Percentiles rank a stretch among this genome's conserved stretches.
Evolutionary conservation across 192 early-diverging fungal genomes (phyloP).

Genomic region (Coemansia nantahalensis): DNA sequence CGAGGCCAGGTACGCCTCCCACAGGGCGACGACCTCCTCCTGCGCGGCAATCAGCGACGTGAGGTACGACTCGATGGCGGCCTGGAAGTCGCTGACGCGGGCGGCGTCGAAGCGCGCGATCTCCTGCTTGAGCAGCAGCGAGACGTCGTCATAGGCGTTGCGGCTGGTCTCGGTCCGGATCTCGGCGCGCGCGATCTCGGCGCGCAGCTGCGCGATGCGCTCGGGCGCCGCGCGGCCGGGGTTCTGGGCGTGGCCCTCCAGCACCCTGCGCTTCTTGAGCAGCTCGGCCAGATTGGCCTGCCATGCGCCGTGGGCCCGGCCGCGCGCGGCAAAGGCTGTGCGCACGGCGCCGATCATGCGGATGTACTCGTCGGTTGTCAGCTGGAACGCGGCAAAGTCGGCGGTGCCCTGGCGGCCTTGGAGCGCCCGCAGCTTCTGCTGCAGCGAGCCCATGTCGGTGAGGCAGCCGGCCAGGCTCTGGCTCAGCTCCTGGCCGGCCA

Average conservation of each 20-base stretch:
- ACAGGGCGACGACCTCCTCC: slow-evolving; percentile 64
- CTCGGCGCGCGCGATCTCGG: slow-evolving; percentile 46
- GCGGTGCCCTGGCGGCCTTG: slow-evolving; percentile 74
- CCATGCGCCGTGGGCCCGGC: slow-evolving; percentile 64
- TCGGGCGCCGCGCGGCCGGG: slow-evolving; percentile 28
- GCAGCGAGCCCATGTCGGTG: slow-evolving; percentile 71
- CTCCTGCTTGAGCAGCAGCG: slow-evolving; percentile 67
- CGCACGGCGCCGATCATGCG: slow-evolving; percentile 82
- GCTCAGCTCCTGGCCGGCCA: slow-evolving; percentile 72
- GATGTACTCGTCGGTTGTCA: slow-evolving; percentile 86
- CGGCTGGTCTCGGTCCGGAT: slow-evolving; percentile 48
- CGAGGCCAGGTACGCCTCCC: slow-evolving; percentile 50
- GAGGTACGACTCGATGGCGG: slow-evolving; percentile 69
- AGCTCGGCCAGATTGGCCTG: slow-evolving; percentile 69
- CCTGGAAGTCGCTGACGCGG: slow-evolving; percentile 77
- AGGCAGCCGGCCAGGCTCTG: slow-evolving; percentile 65
- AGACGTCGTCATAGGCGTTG: slow-evolving; percentile 75
- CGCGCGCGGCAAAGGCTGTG: slow-evolving; percentile 73
- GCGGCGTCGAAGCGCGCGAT: slow-evolving; percentile 77
- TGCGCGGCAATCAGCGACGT: slow-evolving; percentile 76
- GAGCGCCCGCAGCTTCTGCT: slow-evolving; percentile 73
- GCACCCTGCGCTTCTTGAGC: slow-evolving; percentile 62
- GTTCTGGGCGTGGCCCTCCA: slow-evolving; percentile 61
- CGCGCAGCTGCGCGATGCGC: slow-evolving; percentile 43
- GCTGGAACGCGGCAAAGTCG: slow-evolving; percentile 71